phyloP scores from a whole-genome alignment of 441 rosid species.

The Erodium moschatum region DNA sequence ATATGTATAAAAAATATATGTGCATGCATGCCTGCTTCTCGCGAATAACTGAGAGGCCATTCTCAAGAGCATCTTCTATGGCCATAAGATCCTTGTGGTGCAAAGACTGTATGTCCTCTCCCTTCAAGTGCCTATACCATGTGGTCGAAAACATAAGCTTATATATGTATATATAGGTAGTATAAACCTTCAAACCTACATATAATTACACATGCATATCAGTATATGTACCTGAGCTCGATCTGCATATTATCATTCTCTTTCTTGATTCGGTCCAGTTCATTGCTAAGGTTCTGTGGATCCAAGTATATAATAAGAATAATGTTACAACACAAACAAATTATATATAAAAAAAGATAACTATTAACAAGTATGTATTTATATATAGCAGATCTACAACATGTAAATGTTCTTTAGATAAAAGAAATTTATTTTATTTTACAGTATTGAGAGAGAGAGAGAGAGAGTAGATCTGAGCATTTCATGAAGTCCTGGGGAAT shows the following conservation, averaged over 20 bases:
- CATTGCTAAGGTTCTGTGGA: slow-evolving; percentile 61
- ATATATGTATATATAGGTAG: too few species aligned
- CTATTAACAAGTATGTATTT: background rate
- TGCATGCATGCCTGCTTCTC: slow-evolving; percentile 39
- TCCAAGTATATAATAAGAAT: background rate
- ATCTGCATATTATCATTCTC: slow-evolving; percentile 83
- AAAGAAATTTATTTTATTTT: too few species aligned
- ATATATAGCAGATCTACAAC: background rate
- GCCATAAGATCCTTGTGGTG: slow-evolving; percentile 47
- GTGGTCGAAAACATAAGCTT: background rate
- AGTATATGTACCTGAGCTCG: slow-evolving; percentile 50
- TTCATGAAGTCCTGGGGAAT: slow-evolving; percentile 12
- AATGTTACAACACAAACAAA: background rate
- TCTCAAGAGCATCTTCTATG: slow-evolving; percentile 57
- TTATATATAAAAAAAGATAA: too few species aligned
- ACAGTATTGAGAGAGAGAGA: too few species aligned
- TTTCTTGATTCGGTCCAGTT: slow-evolving; percentile 76
- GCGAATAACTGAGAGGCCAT: slow-evolving; percentile 50
- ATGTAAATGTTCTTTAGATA: background rate
- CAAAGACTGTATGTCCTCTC: slow-evolving; percentile 65
- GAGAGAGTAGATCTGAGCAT: background rate
- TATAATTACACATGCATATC: background rate
- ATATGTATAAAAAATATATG: background rate
- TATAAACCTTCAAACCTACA: too few species aligned
- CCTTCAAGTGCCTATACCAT: slow-evolving; percentile 58